phyloP scores from a whole-genome alignment of 768 basidiomycete genomes.

The Chalciporus piperatus region DNA sequence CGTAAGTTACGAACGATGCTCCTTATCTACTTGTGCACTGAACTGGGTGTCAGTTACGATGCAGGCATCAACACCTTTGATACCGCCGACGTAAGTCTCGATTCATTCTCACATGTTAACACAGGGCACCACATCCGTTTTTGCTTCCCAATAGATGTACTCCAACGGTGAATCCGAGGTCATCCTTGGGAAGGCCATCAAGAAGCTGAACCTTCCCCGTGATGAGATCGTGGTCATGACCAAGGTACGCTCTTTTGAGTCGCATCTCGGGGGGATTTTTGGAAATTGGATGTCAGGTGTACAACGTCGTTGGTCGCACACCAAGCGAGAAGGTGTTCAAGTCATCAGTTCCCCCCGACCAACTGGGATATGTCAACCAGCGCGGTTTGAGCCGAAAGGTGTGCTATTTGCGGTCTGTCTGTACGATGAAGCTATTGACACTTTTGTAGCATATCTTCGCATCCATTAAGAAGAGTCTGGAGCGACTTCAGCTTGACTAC shows the following conservation, averaged over 20 bases:
- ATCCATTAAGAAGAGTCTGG: conserved; percentile 41
- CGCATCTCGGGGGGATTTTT: no score
- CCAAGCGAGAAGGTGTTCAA: conserved; percentile 7
- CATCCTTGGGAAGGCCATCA: conserved; percentile 71
- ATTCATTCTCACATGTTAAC: not conserved
- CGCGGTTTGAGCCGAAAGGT: conserved; percentile 43
- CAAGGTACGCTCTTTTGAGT: conserved; percentile 41
- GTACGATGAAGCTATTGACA: no score
- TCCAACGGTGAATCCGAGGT: conserved; percentile 65
- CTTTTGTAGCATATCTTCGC: conserved; percentile 51
- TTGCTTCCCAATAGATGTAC: conserved; percentile 42
- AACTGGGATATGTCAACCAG: conserved; percentile 47
- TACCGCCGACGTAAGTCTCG: conserved; percentile 11
- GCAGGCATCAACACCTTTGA: conserved; percentile 23
- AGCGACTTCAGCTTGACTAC: conserved; percentile 47
- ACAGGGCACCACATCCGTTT: not conserved
- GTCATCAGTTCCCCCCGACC: conserved; percentile 27
- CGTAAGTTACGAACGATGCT: conserved; percentile 25
- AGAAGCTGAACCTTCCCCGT: conserved; percentile 59
- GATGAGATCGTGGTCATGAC: conserved; percentile 80
- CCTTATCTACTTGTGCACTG: not conserved
- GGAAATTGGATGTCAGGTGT: conserved; percentile 29
- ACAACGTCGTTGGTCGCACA: conserved; percentile 36
- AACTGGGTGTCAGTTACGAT: conserved; percentile 14
- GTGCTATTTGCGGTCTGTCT: no score